Evolutionary conservation across 371 early-diverging fungal genomes (phyloP), one percentile per base, ranked within the genome.

Genomic region (Mucor piriformis): DNA sequence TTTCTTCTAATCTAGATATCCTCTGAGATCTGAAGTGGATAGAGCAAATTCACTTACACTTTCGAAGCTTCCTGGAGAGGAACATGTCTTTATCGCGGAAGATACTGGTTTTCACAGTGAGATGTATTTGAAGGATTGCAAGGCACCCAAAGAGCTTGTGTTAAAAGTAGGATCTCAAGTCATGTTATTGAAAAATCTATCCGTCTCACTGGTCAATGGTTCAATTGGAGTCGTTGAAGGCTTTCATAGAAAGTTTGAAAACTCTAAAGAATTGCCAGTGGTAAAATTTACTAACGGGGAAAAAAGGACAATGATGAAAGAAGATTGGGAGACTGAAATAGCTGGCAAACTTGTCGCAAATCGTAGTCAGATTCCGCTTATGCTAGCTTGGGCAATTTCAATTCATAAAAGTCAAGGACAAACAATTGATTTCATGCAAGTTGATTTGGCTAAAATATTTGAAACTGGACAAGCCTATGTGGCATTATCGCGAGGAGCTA

Each of bases 371-470:
- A 52, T 93, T 0, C 92, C 92, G 3, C 66, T 93, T 57, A 79
- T 79, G 56, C 72, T 91, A 11, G 79, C 87, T 11, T 86, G 83
- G 83, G 83, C 84, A 2, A 73, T 86, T 59, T 82, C 95, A 11
- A 91, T 95, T 32, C 95, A 96, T 73, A 92, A 93, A 69, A 80
- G 85, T 49, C 97, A 96, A 73, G 97, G 96, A 0, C 94, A 95
- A 79, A 93, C 96, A 32, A 77, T 97, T 57, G 91, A 92, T 49
- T 71, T 84, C 5, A 85, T 92, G 7, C 72, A 86, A 53, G 87
- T 97, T 3, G 93, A 96, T 69, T 67, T 96, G 46, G 76, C 81
- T 13, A 72, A 78, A 33, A 79, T 86, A 13, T 97, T 97, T 86
- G 93, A 90, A 68, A 75, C 78, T 37, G 95, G 97, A 0, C 95